Evolutionary conservation across 164 flowering plant species (phyloP).

Genomic region (Magnolia kwangsiensis): DNA sequence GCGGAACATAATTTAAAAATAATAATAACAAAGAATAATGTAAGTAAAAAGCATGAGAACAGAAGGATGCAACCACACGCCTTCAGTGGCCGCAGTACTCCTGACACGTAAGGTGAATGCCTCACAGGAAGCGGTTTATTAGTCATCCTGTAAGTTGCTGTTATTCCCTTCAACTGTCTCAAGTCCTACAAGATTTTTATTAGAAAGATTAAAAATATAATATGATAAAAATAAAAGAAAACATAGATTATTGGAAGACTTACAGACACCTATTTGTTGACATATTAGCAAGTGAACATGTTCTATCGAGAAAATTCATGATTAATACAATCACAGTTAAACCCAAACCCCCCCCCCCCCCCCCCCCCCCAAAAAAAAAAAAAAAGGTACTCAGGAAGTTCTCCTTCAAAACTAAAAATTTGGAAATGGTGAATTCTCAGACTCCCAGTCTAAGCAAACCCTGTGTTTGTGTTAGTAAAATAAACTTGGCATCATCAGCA

Average conservation of each 20-base stretch:
- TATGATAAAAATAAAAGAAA: neutral
- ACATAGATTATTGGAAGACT: neutral
- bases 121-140: conserved; percentile 89
- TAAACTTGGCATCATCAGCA: too few species aligned
- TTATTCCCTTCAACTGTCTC: conserved; percentile 86
- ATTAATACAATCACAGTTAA: neutral
- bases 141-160: conserved; percentile 89
- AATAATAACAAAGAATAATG: neutral
- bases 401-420: too few species aligned
- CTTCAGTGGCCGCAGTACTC: conserved; percentile 77
- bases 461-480: too few species aligned
- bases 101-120: conserved; percentile 88
- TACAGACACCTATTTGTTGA: too few species aligned
- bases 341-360: too few species aligned
- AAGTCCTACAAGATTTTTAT: conserved; percentile 47
- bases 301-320: neutral
- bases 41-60: neutral
- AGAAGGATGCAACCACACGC: conserved; percentile 26
- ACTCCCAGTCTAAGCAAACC: too few species aligned
- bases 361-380: too few species aligned
- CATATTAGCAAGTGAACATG: too few species aligned
- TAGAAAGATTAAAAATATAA: neutral
- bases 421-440: too few species aligned
- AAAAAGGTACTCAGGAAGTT: too few species aligned
- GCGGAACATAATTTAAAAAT: neutral